A percentile compares a stretch with the other conserved stretches of the same genome.
Conservation (phyloP, 352 stramenopile genomes). For the Globisporangium perplexum region DNA sequence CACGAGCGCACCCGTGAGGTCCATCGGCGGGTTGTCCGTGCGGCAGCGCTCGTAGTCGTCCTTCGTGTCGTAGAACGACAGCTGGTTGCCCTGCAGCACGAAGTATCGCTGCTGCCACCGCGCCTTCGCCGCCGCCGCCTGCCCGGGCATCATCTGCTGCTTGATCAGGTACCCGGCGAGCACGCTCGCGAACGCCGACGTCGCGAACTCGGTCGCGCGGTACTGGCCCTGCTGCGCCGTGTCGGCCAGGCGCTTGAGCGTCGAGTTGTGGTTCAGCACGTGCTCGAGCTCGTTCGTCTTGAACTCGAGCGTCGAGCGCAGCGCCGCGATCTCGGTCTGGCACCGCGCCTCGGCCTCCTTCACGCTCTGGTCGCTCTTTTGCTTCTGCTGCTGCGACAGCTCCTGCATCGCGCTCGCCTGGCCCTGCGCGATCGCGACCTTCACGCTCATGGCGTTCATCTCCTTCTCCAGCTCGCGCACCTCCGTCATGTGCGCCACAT, state of each 20-base stretch:
- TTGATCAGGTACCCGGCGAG: conserved; percentile 84
- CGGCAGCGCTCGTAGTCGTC: conserved; percentile 82
- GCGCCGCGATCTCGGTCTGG: conserved; percentile 48
- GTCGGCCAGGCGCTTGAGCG: conserved; percentile 79
- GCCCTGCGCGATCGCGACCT: conserved; percentile 75
- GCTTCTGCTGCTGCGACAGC: conserved; percentile 64
- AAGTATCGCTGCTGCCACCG: conserved; percentile 89
- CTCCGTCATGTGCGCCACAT: conserved; percentile 70
- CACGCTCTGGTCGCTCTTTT: conserved; percentile 71
- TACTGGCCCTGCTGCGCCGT: conserved; percentile 83
- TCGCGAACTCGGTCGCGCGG: conserved; percentile 78
- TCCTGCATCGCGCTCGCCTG: conserved; percentile 82
- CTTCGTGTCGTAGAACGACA: conserved; percentile 84
- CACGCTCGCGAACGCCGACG: conserved; percentile 59
- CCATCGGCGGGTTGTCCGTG: conserved; percentile 75
- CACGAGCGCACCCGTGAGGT: conserved; percentile 65
- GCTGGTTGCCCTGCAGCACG: conserved; percentile 67
- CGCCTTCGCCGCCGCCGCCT: conserved; percentile 25
- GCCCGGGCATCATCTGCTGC: conserved; percentile 55
- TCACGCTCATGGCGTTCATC: conserved; percentile 77
- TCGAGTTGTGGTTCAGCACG: conserved; percentile 85
- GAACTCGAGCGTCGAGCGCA: conserved; percentile 74
- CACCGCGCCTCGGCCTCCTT: conserved; percentile 76
- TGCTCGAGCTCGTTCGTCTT: conserved; percentile 87
- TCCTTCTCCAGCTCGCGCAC: conserved; percentile 72